Conservation (phyloP, 352 stramenopile genomes). For the Phytophthora chlamydospora region DNA sequence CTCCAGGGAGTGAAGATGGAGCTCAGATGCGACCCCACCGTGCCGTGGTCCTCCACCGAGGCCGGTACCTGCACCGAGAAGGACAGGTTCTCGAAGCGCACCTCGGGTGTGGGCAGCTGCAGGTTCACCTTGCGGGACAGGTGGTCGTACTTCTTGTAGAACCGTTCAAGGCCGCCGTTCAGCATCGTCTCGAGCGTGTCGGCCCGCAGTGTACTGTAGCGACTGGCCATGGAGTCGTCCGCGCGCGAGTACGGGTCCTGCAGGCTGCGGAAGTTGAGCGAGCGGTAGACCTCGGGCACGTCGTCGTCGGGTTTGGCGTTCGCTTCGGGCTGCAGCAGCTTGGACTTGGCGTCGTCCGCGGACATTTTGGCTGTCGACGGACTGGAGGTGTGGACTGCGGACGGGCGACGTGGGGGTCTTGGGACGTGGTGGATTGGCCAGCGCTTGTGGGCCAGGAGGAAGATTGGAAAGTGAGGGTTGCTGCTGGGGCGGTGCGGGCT, state of each 20-base stretch:
- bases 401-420: too few relatives aligned
- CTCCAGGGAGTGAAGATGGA: slow-evolving; percentile 56
- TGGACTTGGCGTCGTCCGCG: slow-evolving; percentile 7
- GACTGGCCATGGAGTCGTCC: slow-evolving; percentile 44
- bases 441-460: slow-evolving; percentile 47
- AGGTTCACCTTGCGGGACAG: slow-evolving; percentile 64
- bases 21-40: slow-evolving; percentile 57
- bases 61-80: slow-evolving; percentile 59
- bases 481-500: too few relatives aligned
- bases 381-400: not conserved
- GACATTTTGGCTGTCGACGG: not conserved
- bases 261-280: slow-evolving; percentile 67
- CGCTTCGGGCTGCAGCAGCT: slow-evolving; percentile 34
- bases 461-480: slow-evolving; percentile 47
- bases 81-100: slow-evolving; percentile 73
- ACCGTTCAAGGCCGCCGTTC: slow-evolving; percentile 62
- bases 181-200: slow-evolving; percentile 72
- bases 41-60: slow-evolving; percentile 43
- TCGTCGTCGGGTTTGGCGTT: slow-evolving; percentile 16
- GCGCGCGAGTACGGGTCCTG: slow-evolving; percentile 67
- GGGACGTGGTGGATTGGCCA: too few relatives aligned
- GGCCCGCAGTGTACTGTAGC: slow-evolving; percentile 64
- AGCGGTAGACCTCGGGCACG: slow-evolving; percentile 65
- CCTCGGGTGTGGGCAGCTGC: slow-evolving; percentile 61
- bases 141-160: slow-evolving; percentile 82